Evolutionary conservation across 495 filamentous ascomycete genomes (phyloP), one percentile per base, ranked within the genome.

Genomic region (Hypoxylon fragiforme): DNA sequence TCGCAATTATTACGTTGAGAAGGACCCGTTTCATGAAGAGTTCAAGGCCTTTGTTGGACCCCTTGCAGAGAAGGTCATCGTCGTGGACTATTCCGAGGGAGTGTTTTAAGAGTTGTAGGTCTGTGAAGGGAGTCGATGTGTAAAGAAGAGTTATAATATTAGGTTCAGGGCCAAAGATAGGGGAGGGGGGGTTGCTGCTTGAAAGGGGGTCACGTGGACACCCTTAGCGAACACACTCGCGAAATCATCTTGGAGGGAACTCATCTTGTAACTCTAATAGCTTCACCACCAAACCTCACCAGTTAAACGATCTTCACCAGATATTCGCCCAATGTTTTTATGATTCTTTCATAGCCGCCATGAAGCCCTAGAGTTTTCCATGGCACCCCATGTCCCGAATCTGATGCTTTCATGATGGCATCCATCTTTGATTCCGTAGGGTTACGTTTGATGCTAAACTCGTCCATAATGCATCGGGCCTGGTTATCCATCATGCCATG

Each of bases 1-100:
- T 53, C 68, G 80, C 13, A 63, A 79, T n/a, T 86, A 80, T 60
- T 86, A 84, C 54, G 48, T 78, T 18, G 46, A 69, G 11, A 42
- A 73, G 7, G 83, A 86, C 54, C 74, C 72, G 2, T 70, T 65
- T 2, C 83, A 86, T 60, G 30, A 64, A 26, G 69, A 35, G 0
- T 83, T 81, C 48, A 67, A 74, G 30, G 65, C 69, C 50, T 66
- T 49, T 19, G 15, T 79, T 3, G 58, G 50, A 4, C 62, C 44
- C 0, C 38, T 73, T 11, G 43, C 80, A 21, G 63, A 75, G 13
- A 72, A 72, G 38, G 65, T 70, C 2, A 60, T 67, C 18, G 72
- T 81, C 16, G 54, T 80, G 3, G 78, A 80, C 47, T 82, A 72
- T 36, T 26, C 16, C n/a, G 45, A 50, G 18, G 46, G 54, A 2